Evolutionary conservation across 2,329 filamentous ascomycete species (phyloP).

Genomic region (Fusarium sp.): DNA sequence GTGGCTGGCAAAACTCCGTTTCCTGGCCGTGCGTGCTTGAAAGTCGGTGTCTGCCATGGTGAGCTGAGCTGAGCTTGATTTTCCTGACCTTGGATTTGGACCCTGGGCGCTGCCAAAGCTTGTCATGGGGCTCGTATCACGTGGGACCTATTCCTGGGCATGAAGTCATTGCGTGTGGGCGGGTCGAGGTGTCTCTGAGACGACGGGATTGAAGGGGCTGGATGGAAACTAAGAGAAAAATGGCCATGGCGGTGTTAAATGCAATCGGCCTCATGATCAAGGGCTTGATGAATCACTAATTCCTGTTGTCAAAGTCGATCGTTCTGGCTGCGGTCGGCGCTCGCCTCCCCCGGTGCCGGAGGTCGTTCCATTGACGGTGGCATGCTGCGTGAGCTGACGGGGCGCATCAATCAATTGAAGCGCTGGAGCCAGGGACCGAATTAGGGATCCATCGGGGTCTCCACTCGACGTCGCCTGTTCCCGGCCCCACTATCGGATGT

Average conservation of each 20-base stretch:
- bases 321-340: slow-evolving; percentile 19
- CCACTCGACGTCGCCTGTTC: slow-evolving; percentile 50
- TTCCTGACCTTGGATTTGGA: slow-evolving; percentile 20
- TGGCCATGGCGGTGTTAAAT: slow-evolving; percentile 16
- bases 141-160: slow-evolving; percentile 33
- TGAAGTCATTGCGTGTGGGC: slow-evolving; percentile 30
- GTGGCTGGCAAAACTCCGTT: slow-evolving; percentile 24
- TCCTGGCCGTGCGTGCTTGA: slow-evolving; percentile 29
- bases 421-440: slow-evolving; percentile 37
- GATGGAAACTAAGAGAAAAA: not conserved
- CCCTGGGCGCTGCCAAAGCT: slow-evolving; percentile 18
- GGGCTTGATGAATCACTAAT: slow-evolving; percentile 33
- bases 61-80: slow-evolving; percentile 17
- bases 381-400: slow-evolving; percentile 48
- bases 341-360: slow-evolving; percentile 42
- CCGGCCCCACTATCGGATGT: slow-evolving; percentile 51
- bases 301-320: slow-evolving; percentile 21
- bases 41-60: slow-evolving; percentile 42
- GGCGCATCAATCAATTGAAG: slow-evolving; percentile 1
- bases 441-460: slow-evolving; percentile 41
- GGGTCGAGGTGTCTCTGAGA: slow-evolving; percentile 20
- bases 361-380: slow-evolving; percentile 41
- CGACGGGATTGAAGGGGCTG: not conserved
- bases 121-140: slow-evolving; percentile 34
- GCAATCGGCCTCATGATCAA: slow-evolving; percentile 35